A percentile compares a stretch with the other conserved stretches of the same genome.
Evolutionary conservation across 2,329 filamentous ascomycete genomes (phyloP).

Genomic region (Pseudogymnoascus sp.): DNA sequence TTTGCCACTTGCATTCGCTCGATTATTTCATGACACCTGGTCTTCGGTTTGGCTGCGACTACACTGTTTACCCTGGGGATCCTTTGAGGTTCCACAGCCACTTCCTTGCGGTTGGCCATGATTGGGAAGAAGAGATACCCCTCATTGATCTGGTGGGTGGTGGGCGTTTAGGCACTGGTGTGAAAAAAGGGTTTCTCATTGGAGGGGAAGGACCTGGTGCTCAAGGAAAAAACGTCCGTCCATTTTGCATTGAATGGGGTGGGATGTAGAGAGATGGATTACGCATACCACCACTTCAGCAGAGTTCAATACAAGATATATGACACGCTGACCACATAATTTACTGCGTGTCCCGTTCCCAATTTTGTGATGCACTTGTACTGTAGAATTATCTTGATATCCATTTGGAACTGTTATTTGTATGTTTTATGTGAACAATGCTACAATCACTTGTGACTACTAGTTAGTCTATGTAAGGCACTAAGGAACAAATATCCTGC

Average conservation of each 20-base stretch:
- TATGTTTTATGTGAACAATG: background rate
- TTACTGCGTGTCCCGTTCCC: background rate
- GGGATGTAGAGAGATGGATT: slow-evolving; percentile 60
- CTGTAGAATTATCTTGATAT: background rate
- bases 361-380: background rate
- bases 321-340: background rate
- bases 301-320: background rate
- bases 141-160: slow-evolving; percentile 79
- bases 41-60: slow-evolving; percentile 87
- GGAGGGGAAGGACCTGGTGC: slow-evolving; percentile 52
- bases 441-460: background rate
- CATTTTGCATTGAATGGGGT: slow-evolving; percentile 89
- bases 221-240: slow-evolving; percentile 44
- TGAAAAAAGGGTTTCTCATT: slow-evolving; percentile 91
- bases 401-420: background rate
- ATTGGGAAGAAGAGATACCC: slow-evolving; percentile 81
- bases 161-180: slow-evolving; percentile 81
- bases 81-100: slow-evolving; percentile 92
- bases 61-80: slow-evolving; percentile 92
- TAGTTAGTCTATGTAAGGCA: background rate
- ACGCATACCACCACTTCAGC: background rate
- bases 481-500: slow-evolving; percentile 75
- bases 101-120: slow-evolving; percentile 74
- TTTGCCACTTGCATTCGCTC: slow-evolving; percentile 66
- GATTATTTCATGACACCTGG: slow-evolving; percentile 89